Evolutionary conservation across 2,329 filamentous ascomycete species (phyloP).

Genomic region (Sarocladium brachiariae): DNA sequence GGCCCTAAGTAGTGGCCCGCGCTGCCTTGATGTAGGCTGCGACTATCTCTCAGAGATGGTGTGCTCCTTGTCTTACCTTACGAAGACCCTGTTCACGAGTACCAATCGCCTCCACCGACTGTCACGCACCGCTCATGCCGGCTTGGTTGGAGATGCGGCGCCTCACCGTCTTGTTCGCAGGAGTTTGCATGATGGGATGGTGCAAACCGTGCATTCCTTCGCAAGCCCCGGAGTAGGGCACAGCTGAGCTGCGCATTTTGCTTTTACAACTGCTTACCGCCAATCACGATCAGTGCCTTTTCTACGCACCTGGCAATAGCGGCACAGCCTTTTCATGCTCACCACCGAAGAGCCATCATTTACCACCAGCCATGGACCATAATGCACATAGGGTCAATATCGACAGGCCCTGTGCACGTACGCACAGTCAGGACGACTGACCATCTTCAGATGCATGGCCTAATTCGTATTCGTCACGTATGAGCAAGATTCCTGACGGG

Average conservation of each 20-base stretch:
- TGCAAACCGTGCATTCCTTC: not conserved
- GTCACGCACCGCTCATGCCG: not conserved
- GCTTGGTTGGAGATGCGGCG: not conserved
- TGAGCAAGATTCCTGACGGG: not conserved
- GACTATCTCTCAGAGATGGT: not conserved
- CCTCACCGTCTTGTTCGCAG: conserved; percentile 1
- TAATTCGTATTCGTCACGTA: not conserved
- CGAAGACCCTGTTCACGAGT: conserved; percentile 7
- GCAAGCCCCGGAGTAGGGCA: conserved; percentile 1
- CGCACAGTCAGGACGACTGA: too few species aligned
- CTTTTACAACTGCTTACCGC: not conserved
- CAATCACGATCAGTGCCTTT: not conserved
- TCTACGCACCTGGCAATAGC: not conserved
- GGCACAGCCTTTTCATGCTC: conserved; percentile 4
- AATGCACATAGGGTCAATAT: conserved; percentile 4
- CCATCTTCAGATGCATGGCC: not conserved
- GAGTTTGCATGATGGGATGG: conserved; percentile 3
- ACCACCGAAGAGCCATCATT: not conserved
- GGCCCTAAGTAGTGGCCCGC: not conserved
- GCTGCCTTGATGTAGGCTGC: not conserved
- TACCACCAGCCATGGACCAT: not conserved
- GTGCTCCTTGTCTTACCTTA: conserved; percentile 7
- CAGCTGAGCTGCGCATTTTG: not conserved
- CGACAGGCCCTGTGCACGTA: not conserved
- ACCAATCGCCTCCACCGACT: not conserved